Evolutionary conservation across 495 filamentous ascomycete species (phyloP), one percentile per base, ranked within the genome.

Genomic region (Ascodesmis nigricans): DNA sequence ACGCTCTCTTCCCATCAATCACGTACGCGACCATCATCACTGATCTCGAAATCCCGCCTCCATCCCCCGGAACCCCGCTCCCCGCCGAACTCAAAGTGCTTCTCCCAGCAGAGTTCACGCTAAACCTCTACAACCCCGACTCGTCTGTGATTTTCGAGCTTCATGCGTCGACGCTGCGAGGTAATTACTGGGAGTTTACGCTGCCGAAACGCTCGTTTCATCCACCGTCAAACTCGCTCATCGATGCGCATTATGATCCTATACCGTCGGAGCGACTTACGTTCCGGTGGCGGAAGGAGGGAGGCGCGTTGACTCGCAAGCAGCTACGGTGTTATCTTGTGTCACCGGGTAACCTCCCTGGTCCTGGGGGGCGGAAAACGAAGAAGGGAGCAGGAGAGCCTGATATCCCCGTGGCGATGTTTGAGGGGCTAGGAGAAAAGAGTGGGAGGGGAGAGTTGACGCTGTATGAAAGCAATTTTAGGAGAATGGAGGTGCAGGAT

Each of bases 101-200:
- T 15, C 58, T 83, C 21, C 87, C 87, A 1, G 67, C 67, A 27
- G 64, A 65, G 32, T 91, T 95, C 53, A 63, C 65, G 11, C 64
- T 95, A 34, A 76, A 84, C 43, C 72, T 97, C 7, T 95, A 93
- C 64, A 81, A 91, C 49, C 87, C 87, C 0, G 83, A 93, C 57
- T 83, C 91, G 53, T 61, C 75, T 41, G 58, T 95, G 18, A 35
- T 58, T 0, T 62, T 95, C 27, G 69, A 62, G 50, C 66, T 77
- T 51, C 66, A 76, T 38, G 77, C 73, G 44, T 70, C 69, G 30
- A 72, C 69, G 17, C 28, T 50, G 5, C 43, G 43, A 1, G 47
- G 47, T 6, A 68, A 78, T 15, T 65, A 64, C 31, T 97, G 83
- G 71, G 78, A 83, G 36, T 97, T 97, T 53, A 78, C 83, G 49